Percentiles rank a stretch among this genome's conserved stretches.
Conservation (phyloP, 2,329 filamentous ascomycete genomes). For the Arachnomyces sp. region DNA sequence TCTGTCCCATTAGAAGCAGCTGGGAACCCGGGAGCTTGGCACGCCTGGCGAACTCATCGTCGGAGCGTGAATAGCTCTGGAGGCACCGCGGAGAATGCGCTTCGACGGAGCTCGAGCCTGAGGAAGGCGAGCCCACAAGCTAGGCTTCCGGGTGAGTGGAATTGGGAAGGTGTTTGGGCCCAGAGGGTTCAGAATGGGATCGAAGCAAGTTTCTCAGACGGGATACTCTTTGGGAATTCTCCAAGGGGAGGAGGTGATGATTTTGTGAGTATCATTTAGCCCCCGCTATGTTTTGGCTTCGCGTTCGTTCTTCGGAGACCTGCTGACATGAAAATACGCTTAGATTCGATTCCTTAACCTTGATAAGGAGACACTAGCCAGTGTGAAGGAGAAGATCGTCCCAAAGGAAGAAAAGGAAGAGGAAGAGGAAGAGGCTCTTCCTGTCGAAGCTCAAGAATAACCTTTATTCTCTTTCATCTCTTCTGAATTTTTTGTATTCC, state of each 20-base stretch:
- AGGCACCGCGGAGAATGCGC: constrained; percentile 6
- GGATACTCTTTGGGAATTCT: constrained; percentile 63
- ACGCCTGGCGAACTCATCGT: constrained; percentile 77
- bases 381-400: constrained; percentile 30
- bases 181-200: constrained; percentile 75
- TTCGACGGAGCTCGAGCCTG: constrained; percentile 15
- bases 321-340: constrained; percentile 4
- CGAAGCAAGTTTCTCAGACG: constrained; percentile 66
- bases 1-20: constrained; percentile 70
- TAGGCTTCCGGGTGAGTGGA: constrained; percentile 74
- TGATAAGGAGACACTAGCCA: constrained; percentile 24
- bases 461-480: constrained; percentile 11
- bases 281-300: background rate
- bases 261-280: constrained; percentile 48
- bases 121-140: constrained; percentile 40
- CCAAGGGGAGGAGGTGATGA: constrained; percentile 54
- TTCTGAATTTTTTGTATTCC: no score
- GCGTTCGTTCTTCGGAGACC: background rate
- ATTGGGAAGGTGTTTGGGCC: constrained; percentile 97
- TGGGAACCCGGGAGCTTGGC: constrained; percentile 85
- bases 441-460: constrained; percentile 12
- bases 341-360: constrained; percentile 35
- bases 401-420: constrained; percentile 18
- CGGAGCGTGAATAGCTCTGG: constrained; percentile 28
- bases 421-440: no score